Conservation (phyloP, 257 asterid species). For the Solanum raphanifolium region DNA sequence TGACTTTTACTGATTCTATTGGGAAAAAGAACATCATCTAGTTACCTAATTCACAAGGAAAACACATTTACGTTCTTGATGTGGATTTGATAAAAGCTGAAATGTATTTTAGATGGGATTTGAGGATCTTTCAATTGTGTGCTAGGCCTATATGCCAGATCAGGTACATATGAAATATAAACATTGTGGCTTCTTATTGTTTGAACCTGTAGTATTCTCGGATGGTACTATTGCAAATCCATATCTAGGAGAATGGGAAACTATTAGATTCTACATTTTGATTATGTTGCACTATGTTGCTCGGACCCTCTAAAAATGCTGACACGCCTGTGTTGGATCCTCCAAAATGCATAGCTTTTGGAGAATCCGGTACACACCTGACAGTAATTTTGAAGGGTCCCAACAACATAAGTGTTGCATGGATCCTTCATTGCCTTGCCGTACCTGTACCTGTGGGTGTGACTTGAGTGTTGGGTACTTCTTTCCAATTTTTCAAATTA, state of each 20-base stretch:
- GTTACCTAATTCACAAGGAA: background rate
- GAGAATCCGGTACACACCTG: background rate
- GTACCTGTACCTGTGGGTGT: background rate
- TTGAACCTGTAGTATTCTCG: background rate
- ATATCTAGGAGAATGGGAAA: background rate
- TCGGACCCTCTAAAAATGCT: background rate
- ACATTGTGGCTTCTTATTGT: background rate
- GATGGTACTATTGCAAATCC: background rate
- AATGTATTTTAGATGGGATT: background rate
- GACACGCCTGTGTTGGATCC: background rate
- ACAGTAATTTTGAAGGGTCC: background rate
- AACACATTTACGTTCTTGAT: background rate
- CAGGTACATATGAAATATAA: background rate
- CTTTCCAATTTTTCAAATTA: background rate
- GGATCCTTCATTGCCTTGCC: background rate
- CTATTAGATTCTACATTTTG: background rate
- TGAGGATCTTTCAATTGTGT: background rate
- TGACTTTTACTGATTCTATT: background rate
- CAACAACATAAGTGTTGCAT: background rate
- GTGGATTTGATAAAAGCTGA: background rate
- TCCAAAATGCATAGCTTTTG: background rate
- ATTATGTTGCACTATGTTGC: background rate
- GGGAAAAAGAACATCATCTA: background rate
- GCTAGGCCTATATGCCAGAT: background rate
- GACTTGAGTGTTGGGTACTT: background rate